phyloP scores from a whole-genome alignment of 2,329 filamentous ascomycete genomes.

The Arachnomyces sp. region DNA sequence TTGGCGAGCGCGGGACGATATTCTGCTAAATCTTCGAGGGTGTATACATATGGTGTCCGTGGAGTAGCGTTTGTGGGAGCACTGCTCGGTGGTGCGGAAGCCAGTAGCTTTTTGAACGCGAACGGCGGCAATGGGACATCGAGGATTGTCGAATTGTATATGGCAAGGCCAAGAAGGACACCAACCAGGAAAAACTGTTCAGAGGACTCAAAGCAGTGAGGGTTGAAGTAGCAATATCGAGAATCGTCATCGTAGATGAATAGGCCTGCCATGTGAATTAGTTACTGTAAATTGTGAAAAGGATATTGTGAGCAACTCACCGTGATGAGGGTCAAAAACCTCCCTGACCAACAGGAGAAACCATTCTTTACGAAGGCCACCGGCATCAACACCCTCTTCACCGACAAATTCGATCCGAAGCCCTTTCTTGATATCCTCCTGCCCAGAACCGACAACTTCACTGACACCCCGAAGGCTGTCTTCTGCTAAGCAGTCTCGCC shows the following conservation, averaged over 20 bases:
- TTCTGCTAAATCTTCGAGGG: conserved; percentile 73
- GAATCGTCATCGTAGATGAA: conserved; percentile 91
- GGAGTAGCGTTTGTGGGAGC: conserved; percentile 49
- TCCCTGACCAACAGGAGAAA: conserved; percentile 81
- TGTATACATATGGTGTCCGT: conserved; percentile 58
- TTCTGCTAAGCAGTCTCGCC: conserved; percentile 78
- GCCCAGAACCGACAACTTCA: conserved; percentile 69
- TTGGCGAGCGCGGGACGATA: conserved; percentile 67
- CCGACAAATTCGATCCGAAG: conserved; percentile 76
- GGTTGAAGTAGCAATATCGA: conserved; percentile 86
- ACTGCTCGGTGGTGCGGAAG: conserved; percentile 59
- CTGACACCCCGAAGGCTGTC: conserved; percentile 80
- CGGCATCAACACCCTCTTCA: conserved; percentile 86
- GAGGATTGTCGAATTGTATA: conserved; percentile 90
- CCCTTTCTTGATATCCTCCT: conserved; percentile 84
- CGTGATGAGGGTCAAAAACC: conserved; percentile 83
- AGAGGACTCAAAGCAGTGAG: conserved; percentile 78
- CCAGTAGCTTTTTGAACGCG: conserved; percentile 77
- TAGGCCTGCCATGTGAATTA: conserved; percentile 51
- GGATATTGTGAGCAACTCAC: conserved; percentile 41
- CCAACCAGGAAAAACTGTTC: conserved; percentile 89
- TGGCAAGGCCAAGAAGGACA: conserved; percentile 77
- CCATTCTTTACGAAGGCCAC: conserved; percentile 88
- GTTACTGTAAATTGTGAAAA: background rate
- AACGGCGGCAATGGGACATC: conserved; percentile 84